Evolutionary conservation across 2,329 filamentous ascomycete species (phyloP).

Genomic region (Fonsecaea erecta): DNA sequence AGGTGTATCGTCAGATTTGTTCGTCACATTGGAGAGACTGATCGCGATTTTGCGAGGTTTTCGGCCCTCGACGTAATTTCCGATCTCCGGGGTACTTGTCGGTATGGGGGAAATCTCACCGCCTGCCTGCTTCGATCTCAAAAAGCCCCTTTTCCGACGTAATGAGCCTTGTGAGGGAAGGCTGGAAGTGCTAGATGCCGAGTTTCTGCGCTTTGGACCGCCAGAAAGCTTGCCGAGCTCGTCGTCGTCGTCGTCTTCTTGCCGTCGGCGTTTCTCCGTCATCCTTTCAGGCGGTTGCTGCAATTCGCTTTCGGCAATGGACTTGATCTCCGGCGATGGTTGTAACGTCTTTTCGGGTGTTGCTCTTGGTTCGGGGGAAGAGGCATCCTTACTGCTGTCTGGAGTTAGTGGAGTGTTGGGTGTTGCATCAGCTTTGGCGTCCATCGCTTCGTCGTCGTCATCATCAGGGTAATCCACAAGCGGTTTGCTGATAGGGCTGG

Average conservation of each 20-base stretch:
- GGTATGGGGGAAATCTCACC: conserved; percentile 10
- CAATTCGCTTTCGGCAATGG: conserved; percentile 44
- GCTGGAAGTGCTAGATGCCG: conserved; percentile 43
- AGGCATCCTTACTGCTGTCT: conserved; percentile 39
- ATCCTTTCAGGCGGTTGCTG: conserved; percentile 71
- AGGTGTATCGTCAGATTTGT: conserved; percentile 26
- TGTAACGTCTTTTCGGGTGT: conserved; percentile 38
- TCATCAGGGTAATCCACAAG: conserved; percentile 93
- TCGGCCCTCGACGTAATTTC: conserved; percentile 30
- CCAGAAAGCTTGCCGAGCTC: conserved; percentile 80
- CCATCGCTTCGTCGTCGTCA: conserved; percentile 71
- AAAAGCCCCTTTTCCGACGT: conserved; percentile 35
- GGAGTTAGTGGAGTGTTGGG: conserved; percentile 36
- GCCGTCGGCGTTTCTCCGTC: conserved; percentile 82
- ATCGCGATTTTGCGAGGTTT: conserved; percentile 37
- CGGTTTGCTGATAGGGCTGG: conserved; percentile 67
- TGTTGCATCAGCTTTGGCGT: conserved; percentile 48
- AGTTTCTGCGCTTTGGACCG: conserved; percentile 53
- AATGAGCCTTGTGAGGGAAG: conserved; percentile 29
- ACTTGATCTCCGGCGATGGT: conserved; percentile 40
- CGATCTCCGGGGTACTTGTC: conserved; percentile 27
- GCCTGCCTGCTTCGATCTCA: conserved; percentile 34
- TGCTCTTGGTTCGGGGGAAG: conserved; percentile 35
- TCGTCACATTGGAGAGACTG: conserved; percentile 32
- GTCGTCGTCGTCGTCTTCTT: conserved; percentile 84